Percentiles rank a stretch among this genome's conserved stretches.
Conservation (phyloP, 179 eudicot species). For the Corrigiola litoralis region DNA sequence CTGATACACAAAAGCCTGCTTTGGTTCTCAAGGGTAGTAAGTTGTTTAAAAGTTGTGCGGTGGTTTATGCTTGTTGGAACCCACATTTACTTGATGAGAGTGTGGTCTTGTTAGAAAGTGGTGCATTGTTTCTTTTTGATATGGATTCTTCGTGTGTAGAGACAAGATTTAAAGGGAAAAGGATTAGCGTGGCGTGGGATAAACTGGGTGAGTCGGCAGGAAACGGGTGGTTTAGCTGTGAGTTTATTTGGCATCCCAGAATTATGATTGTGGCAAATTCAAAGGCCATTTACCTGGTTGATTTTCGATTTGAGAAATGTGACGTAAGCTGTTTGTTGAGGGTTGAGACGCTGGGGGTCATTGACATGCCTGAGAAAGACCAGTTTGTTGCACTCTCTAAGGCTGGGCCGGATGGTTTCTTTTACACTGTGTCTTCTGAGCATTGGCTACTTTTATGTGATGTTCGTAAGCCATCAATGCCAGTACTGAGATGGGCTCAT, state of each 20-base stretch:
- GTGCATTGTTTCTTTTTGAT: slow-evolving; percentile 36
- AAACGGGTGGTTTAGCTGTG: slow-evolving; percentile 73
- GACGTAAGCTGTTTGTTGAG: slow-evolving; percentile 44
- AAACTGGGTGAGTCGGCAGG: slow-evolving; percentile 20
- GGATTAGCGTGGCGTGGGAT: slow-evolving; percentile 38
- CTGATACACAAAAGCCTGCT: slow-evolving; percentile 14
- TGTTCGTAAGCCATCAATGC: slow-evolving; percentile 49
- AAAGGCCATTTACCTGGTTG: slow-evolving; percentile 55
- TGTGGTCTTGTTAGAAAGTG: slow-evolving; percentile 30
- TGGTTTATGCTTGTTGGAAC: slow-evolving; percentile 32
- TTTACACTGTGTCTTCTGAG: slow-evolving; percentile 45
- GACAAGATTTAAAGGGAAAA: slow-evolving; percentile 40
- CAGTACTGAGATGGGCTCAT: slow-evolving; percentile 67
- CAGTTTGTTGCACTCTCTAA: slow-evolving; percentile 47
- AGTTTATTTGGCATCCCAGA: slow-evolving; percentile 79
- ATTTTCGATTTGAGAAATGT: slow-evolving; percentile 44
- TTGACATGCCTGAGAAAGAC: slow-evolving; percentile 28
- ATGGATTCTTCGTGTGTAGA: slow-evolving; percentile 31
- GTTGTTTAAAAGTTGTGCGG: slow-evolving; percentile 24
- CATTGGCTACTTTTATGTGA: slow-evolving; percentile 54
- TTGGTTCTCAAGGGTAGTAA: slow-evolving; percentile 25
- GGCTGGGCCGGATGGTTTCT: slow-evolving; percentile 50
- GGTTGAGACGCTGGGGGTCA: slow-evolving; percentile 25
- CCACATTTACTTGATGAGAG: slow-evolving; percentile 27
- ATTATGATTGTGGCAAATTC: slow-evolving; percentile 56